Evolutionary conservation across 2,329 filamentous ascomycete genomes (phyloP).

Genomic region (Penicillium verrucosum): DNA sequence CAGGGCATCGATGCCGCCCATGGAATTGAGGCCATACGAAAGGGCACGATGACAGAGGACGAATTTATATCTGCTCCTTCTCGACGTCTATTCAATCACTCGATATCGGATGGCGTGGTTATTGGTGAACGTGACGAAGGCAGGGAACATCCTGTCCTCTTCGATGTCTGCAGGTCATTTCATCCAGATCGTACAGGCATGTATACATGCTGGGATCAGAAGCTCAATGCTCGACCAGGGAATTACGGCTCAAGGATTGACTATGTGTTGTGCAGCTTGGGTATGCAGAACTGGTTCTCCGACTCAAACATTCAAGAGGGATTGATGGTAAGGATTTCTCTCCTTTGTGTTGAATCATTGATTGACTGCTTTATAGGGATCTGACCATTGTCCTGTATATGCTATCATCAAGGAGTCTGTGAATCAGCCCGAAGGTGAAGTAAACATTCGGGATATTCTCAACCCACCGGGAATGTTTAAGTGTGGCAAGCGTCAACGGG

Average conservation of each 20-base stretch:
- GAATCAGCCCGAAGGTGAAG: constrained; percentile 45
- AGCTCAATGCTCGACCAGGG: constrained; percentile 89
- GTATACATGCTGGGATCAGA: constrained; percentile 97
- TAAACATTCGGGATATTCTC: constrained; percentile 67
- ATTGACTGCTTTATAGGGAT: constrained; percentile 55
- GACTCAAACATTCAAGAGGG: constrained; percentile 88
- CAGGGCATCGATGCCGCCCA: constrained; percentile 73
- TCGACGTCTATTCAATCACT: constrained; percentile 77
- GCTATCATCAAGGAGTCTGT: constrained; percentile 67
- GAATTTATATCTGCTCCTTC: constrained; percentile 71
- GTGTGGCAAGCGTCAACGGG: constrained; percentile 61
- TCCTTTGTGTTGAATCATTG: constrained; percentile 8
- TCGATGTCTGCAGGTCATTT: constrained; percentile 79
- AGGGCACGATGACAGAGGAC: constrained; percentile 64
- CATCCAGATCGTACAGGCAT: constrained; percentile 78
- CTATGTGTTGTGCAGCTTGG: constrained; percentile 79
- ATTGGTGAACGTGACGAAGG: constrained; percentile 63
- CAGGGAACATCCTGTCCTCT: constrained; percentile 68
- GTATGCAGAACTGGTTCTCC: constrained; percentile 75
- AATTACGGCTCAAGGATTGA: constrained; percentile 94
- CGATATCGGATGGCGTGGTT: constrained; percentile 71
- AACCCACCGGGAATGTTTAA: constrained; percentile 72
- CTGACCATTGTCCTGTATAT: constrained; percentile 94
- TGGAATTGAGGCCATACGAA: constrained; percentile 66
- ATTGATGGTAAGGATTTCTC: constrained; percentile 55